Percentiles rank a stretch among this genome's conserved stretches.
These are phyloP conservation scores for Leptomonas pyrrhocoris DNA, from an alignment of 208 protist genomes.

Conservation along the genomic window DNA sequence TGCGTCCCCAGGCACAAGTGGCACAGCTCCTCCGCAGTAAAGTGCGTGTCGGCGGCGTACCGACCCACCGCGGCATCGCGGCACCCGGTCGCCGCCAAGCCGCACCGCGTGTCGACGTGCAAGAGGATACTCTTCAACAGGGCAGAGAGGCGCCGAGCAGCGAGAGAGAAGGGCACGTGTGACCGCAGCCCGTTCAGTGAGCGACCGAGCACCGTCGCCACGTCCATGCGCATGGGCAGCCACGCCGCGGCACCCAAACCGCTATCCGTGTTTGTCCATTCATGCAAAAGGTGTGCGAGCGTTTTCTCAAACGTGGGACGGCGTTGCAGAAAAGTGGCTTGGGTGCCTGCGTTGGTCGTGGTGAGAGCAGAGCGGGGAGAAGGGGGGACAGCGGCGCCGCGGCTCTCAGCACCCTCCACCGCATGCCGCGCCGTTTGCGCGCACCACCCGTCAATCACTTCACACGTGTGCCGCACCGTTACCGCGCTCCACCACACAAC, in stretches of 20 bases:
- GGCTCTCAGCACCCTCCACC: neutral
- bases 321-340: slow-evolving; percentile 7
- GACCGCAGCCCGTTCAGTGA: slow-evolving; percentile 25
- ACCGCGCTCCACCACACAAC: slow-evolving; percentile 24
- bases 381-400: neutral
- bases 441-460: slow-evolving; percentile 19
- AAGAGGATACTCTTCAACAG: slow-evolving; percentile 56
- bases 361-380: neutral
- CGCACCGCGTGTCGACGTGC: slow-evolving; percentile 46
- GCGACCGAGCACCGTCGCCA: slow-evolving; percentile 13
- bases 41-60: slow-evolving; percentile 22
- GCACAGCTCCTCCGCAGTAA: slow-evolving; percentile 41
- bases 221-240: slow-evolving; percentile 28
- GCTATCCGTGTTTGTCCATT: slow-evolving; percentile 14
- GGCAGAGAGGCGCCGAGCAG: slow-evolving; percentile 49
- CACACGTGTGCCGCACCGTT: slow-evolving; percentile 31
- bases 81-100: slow-evolving; percentile 23
- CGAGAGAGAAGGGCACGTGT: slow-evolving; percentile 13
- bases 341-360: neutral
- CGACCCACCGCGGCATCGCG: slow-evolving; percentile 32
- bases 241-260: neutral
- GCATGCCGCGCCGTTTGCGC: slow-evolving; percentile 1
- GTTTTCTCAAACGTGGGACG: slow-evolving; percentile 23
- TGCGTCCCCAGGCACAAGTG: slow-evolving; percentile 75
- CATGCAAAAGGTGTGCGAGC: slow-evolving; percentile 11